Evolutionary conservation across 495 filamentous ascomycete species (phyloP), one percentile per base, ranked within the genome.

Genomic region (Xylaria acuta): DNA sequence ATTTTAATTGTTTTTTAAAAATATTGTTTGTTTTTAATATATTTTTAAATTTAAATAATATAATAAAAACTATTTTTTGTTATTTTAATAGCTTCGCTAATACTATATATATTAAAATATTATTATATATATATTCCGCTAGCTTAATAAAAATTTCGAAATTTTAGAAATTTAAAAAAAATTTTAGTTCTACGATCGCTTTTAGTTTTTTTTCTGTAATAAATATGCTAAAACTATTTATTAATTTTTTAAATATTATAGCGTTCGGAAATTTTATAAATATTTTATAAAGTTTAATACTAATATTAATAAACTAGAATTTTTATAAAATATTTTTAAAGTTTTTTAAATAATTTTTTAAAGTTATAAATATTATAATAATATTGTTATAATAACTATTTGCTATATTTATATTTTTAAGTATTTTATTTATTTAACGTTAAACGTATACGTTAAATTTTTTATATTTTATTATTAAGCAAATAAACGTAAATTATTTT

Each of bases 341-440:
- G 18, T 41, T 45, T 65, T 64, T 58, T 40, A 66, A 66, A 58
- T 66, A 66, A 36, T 72, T 34, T 34, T 53, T 38, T 16, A 64
- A 54, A 9, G 20, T 36, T 12, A 34, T 36, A 64, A 47, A 64
- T 20, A 5, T 20, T 22, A 43, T 53, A 54, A 70, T 27, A 32
- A 59, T 18, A 59, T 70, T 63, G 63, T 63, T 59, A 20, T 32
- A 69, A 34, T 60, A 60, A 41, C 5, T 45, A 34, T 45, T 32
- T 47, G 20, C 4, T 70, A 22, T 27, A 5, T 45, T 22, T 38
- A 41, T 70, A 43, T 70, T 30, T 20, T 41, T 70, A 27, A 70
- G 30, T 38, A 70, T 9, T 12, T 32, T 43, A 49, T 63, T 60
- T 47, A 58, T 59, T 64, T 71, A 53, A 1, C 30, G 8, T 64